A percentile compares a stretch with the other conserved stretches of the same genome.
Evolutionary conservation across 352 stramenopile genomes (phyloP).

Genomic region (Phytopythium delawarense): DNA sequence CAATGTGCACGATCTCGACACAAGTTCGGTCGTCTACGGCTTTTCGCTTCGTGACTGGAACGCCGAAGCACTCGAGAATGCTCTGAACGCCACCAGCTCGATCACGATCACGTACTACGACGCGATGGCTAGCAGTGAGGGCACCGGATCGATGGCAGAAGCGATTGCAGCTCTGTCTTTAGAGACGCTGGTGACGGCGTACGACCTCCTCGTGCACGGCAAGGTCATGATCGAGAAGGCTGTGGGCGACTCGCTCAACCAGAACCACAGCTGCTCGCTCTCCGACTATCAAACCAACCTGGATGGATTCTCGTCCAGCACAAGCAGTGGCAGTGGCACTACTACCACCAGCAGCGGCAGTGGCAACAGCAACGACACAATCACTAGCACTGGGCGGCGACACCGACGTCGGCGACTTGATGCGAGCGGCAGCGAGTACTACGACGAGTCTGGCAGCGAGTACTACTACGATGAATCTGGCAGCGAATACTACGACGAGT

Average conservation of each 20-base stretch:
- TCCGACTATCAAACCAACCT: slow-evolving; percentile 10
- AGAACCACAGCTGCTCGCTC: slow-evolving; percentile 34
- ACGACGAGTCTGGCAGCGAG: too few relatives aligned
- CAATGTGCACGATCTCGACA: slow-evolving; percentile 36
- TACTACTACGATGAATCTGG: too few relatives aligned
- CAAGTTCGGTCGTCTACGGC: slow-evolving; percentile 38
- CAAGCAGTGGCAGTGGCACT: too few relatives aligned
- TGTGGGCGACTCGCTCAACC: slow-evolving; percentile 22
- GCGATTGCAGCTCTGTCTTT: neutral
- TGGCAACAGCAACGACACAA: slow-evolving; percentile 6
- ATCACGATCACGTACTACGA: slow-evolving; percentile 11
- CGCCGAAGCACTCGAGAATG: slow-evolving; percentile 18
- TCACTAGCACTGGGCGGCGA: neutral
- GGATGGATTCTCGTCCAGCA: too few relatives aligned
- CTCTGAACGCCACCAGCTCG: slow-evolving; percentile 9
- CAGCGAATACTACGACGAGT: too few relatives aligned
- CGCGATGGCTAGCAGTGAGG: neutral
- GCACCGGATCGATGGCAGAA: neutral
- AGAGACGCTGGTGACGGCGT: slow-evolving; percentile 13
- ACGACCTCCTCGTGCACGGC: slow-evolving; percentile 37
- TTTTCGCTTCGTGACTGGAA: slow-evolving; percentile 52
- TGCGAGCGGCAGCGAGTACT: too few relatives aligned
- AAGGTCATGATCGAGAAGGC: slow-evolving; percentile 36
- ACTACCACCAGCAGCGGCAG: too few relatives aligned
- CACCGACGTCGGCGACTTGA: neutral